Base-by-base conservation (phyloP, 768 basidiomycete species). In the Kwoniella europaea region DNA sequence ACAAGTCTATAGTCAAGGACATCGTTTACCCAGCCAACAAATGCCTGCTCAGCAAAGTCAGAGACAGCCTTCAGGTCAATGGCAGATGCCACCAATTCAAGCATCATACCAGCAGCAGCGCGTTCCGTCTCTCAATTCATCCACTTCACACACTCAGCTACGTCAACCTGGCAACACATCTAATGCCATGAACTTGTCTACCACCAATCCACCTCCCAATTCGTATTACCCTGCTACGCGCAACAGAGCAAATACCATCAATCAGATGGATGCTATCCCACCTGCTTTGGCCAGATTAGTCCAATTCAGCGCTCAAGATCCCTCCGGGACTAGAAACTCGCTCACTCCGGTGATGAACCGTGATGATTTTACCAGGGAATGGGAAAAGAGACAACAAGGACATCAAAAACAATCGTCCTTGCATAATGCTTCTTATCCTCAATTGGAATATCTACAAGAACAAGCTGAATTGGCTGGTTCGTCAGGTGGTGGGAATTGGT, bases 301-400 rank as follows among this genome's bases (percentile, higher is more conserved):
- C 65, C 92, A 93, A 91, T 84, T 91, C 91, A 82, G 89, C 90
- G 78, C 90, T 90, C 74, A 88, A 86, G 61, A 84, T 66, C 79
- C 78, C 2, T 76, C 76, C 1, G 80, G 78, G 43, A 76, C 71
- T 2, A 69, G 82, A 58, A 85, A 77, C 89, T 90, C 52, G 87
- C 83, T 97, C 82, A 97, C 94, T 15, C 96, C 96, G 2, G 94
- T 97, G 41, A 85, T 98, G 74, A 95, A 96, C 76, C 88, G 96
- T 63, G 96, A 98, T 74, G 96, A 99, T 73, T 91, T 92, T 55
- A 91, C 93, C 86, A 89, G 91, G 54, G 96, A 98, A 84, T 98
- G 96, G 96, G 97, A 98, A 84, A 85, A 94, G 74, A 86, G 94
- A 71, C 92, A 94, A 80, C 91, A 91, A 76, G 87, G 88, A 1